Base-by-base conservation (phyloP, 768 basidiomycete species). In the Lactifluus echinatus region DNA sequence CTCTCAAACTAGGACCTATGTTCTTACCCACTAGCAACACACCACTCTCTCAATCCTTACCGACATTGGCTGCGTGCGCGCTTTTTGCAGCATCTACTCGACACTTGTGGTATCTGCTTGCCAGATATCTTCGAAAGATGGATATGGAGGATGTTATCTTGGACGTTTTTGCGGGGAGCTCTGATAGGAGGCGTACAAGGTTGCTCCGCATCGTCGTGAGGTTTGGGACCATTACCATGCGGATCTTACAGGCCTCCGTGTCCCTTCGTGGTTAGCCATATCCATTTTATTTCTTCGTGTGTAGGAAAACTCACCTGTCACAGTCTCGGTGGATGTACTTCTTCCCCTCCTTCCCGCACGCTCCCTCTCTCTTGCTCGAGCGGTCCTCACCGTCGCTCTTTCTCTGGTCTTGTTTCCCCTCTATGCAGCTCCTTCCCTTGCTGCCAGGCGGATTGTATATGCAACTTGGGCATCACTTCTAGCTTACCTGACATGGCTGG, bases 31-130 rank as follows among this genome's bases (percentile, higher is more conserved):
- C 78, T 59, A 71, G 74, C 6, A 69, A 69, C 36, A 61, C 68
- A n/a, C 74, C 82, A 3, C 70, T 84, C 39, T 74, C 76, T 64
- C 72, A 76, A 28, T 74, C 76, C 3, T 70, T 87, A 28, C 70
- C 79, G 28, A 69, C 73, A 1, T 68, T 87, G 2, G 45, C 82
- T 31, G 63, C 76, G 28, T 82, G 82, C 56, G 82, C 82, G n/a
- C 62, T 75, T 34, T 69, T 85, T 14, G 77, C 86, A 7, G 77
- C 76, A 31, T 79, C 85, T 60, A 75, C 81, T 37, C 73, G 84
- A 50, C 85, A 87, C 62, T 71, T 89, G 48, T 86, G 84, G 82
- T 88, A 86, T 70, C 79, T 88, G 75, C 77, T 89, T n/a, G 80
- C 83, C 44, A 76, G 83, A 31, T 87, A 89, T 68, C 73, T 86